Base-by-base conservation (phyloP, 2,329 filamentous ascomycete species). In the Aspergillus awamori region DNA sequence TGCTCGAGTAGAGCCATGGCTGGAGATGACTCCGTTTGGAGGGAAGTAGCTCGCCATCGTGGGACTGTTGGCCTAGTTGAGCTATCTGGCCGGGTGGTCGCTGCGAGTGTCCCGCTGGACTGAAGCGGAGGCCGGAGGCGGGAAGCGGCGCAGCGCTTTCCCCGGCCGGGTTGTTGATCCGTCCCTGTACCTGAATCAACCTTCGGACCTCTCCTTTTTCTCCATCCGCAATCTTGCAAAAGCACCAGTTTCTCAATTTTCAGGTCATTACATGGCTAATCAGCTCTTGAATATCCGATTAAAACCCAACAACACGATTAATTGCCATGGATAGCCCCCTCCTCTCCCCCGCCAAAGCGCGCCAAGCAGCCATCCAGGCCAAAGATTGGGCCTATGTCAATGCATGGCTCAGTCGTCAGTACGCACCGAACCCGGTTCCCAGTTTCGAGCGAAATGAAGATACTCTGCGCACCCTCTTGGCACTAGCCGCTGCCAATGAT, bases 301-400 rank as follows among this genome's bases (percentile, higher is more conserved):
- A 61, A 65, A 53, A 53, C 59, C 57, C 51, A 8, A 10, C 5
- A 30, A 26, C 20, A 8, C 17, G 26, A 1, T 33, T 30, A 5
- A 26, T 48, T 33, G 55, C 58, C 5, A 74, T 76, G 65, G 73
- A 76, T 58, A 74, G 69, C 58, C 73, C 83, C 28, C 80, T 87
- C 48, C 83, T 86, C 66, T 88, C 86, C 2, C 86, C 86, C 5
- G 84, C 84, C 6, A 87, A 87, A 74, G 85, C 85, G 22, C 89
- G 92, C 61, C 88, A 90, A 63, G 90, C 92, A 67, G 90, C 91
- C 64, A 90, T 90, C 11, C 88, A 90, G 64, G 91, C 92, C 51
- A 93, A 94, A 73, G 93, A 97, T 77, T 98, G 94, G 94, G 89
- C 88, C 58, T 92, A 91, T 67, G 85, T 97, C 67, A 92, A 96